Evolutionary conservation across 192 early-diverging fungal genomes (phyloP).

Genomic region (Coemansia guatemalensis): DNA sequence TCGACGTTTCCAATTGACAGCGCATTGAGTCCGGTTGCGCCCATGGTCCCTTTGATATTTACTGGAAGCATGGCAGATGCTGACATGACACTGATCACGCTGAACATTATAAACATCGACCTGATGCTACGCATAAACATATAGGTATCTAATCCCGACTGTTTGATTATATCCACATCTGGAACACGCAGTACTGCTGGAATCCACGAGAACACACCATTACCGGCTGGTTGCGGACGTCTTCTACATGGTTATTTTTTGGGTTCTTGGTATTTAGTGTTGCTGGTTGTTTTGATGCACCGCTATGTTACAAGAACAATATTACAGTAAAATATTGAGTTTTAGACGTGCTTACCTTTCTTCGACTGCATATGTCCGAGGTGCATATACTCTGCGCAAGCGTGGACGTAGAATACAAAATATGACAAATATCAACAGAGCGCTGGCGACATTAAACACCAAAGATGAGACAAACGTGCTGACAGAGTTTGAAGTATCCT

Average conservation of each 20-base stretch:
- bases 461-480: slow-evolving; percentile 69
- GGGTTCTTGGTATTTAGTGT: background rate
- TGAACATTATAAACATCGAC: slow-evolving; percentile 66
- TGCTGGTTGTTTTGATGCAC: background rate
- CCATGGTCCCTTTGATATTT: slow-evolving; percentile 58
- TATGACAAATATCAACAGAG: slow-evolving; percentile 52
- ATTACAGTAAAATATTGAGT: background rate
- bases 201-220: slow-evolving; percentile 63
- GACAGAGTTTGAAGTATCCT: slow-evolving; percentile 52
- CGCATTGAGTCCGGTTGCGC: slow-evolving; percentile 54
- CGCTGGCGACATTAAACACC: slow-evolving; percentile 63
- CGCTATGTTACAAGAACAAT: too few species aligned
- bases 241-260: slow-evolving; percentile 22
- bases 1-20: slow-evolving; percentile 75
- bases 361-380: slow-evolving; percentile 64
- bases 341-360: slow-evolving; percentile 33
- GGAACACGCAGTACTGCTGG: slow-evolving; percentile 53
- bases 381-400: slow-evolving; percentile 68
- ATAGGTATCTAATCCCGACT: slow-evolving; percentile 72
- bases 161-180: slow-evolving; percentile 57
- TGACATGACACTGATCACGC: slow-evolving; percentile 56
- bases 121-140: slow-evolving; percentile 76
- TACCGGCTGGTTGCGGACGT: slow-evolving; percentile 56
- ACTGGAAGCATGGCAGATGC: slow-evolving; percentile 68
- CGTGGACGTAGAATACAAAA: slow-evolving; percentile 69